Evolutionary conservation across 148 eudicot genomes (phyloP), one percentile per base, ranked within the genome.

Genomic region (Chenopodium suecicum): DNA sequence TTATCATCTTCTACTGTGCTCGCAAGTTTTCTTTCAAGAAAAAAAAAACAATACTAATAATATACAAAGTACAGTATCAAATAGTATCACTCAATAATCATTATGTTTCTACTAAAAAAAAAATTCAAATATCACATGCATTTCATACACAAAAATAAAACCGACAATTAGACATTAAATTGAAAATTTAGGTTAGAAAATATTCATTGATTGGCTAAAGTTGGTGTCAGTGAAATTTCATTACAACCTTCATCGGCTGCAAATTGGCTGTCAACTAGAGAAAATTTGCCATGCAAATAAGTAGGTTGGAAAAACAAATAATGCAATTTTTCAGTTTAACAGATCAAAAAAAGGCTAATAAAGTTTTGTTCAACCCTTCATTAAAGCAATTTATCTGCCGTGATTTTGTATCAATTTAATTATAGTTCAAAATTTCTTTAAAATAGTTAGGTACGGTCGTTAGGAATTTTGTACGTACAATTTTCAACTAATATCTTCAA

Each of bases 371-470:
- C 70, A 73, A 73, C 71, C 76, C 82, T 80, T 76, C 23, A 79
- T 11, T 64, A 29, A 78, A 78, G 67, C 73, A 66, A 52, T 75
- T 56, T 44, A 70, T 75, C 58, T 80, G 79, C 82, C 85, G 70
- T 10, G 29, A 80, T 84, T 79, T 56, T 70, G 78, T 44, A 70
- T 70, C 71, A 56, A 58, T 34, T 72, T 19, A 22, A 22, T 47
- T 7, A 17, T 56, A 41, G 54, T 25, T 67, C 17, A 19, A 23
- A 25, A 19, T 64, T 58, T 77, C 29, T 22, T 0, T 29, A 67
- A 67, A 65, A 68, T 83, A 79, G 85, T 68, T 83, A 79, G 85
- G 85, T 83, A 69, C 17, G 69, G 70, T 54, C 56, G 82, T 68
- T 79, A 52, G 74, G 82, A 83, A 74, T 56, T 79, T 79, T 76